These are phyloP conservation scores for Diaporthe vexans DNA, from an alignment of 2,329 filamentous ascomycete genomes.

Conservation along the genomic window DNA sequence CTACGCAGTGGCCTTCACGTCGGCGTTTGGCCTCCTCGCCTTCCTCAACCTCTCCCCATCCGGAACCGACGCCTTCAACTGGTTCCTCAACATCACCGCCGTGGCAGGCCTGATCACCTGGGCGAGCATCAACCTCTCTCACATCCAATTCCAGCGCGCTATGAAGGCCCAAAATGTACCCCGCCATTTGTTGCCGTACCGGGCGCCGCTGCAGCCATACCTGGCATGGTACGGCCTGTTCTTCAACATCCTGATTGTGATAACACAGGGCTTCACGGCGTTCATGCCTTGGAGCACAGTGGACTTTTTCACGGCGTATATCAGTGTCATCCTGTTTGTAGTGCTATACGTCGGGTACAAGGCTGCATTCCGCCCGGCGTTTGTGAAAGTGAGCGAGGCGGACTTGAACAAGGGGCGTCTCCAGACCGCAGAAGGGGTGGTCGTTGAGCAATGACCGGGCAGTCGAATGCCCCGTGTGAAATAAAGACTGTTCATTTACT, in stretches of 20 bases:
- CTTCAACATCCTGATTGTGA: slow-evolving; percentile 73
- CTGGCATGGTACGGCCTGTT: slow-evolving; percentile 76
- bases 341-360: slow-evolving; percentile 74
- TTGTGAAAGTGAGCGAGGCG: slow-evolving; percentile 44
- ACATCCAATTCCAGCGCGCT: slow-evolving; percentile 75
- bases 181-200: slow-evolving; percentile 71
- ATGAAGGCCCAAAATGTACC: slow-evolving; percentile 69
- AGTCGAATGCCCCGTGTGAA: not conserved
- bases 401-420: slow-evolving; percentile 45
- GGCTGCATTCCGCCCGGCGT: slow-evolving; percentile 51
- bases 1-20: slow-evolving; percentile 68
- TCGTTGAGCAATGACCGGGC: slow-evolving; percentile 10
- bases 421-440: not conserved
- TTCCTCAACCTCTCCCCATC: slow-evolving; percentile 75
- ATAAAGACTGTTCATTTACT: not conserved
- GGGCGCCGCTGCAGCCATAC: slow-evolving; percentile 73
- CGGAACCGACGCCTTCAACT: slow-evolving; percentile 76
- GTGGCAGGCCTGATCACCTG: slow-evolving; percentile 80
- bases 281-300: slow-evolving; percentile 74
- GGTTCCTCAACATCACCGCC: slow-evolving; percentile 79
- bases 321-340: slow-evolving; percentile 75
- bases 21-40: slow-evolving; percentile 72
- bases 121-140: slow-evolving; percentile 75
- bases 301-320: slow-evolving; percentile 74
- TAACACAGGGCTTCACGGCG: slow-evolving; percentile 78